Base-by-base conservation (phyloP, 1,139 yeast species). In the Debaryomyces nepalensis region DNA sequence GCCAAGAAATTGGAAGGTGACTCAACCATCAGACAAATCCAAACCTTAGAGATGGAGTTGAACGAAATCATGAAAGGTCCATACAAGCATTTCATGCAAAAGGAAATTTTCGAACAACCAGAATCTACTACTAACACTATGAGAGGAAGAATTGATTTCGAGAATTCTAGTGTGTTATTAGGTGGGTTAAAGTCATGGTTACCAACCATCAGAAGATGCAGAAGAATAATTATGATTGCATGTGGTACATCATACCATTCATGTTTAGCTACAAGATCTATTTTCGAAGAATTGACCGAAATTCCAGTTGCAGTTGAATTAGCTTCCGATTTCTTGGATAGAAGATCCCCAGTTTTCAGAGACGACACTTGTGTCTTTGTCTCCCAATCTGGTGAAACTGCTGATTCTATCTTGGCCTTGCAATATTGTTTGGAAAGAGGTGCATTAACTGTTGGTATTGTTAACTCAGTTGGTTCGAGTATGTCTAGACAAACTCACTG, bases 241-340 rank as follows among this genome's bases (percentile, higher is more conserved):
- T 95, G 99, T 72, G 99, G 99, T 71, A 95, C 99, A 5, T 93
- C 99, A 0, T 95, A 91, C 63, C 99, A 95, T 69, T 93, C 99
- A 15, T 95, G 99, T 75, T 73, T 95, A 62, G 99, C 99, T 19
- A 93, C 97, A 21, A 82, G 99, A 66, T 87, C 97, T 10, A 85
- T 90, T 51, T 91, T 95, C 63, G 99, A 95, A 69, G 99, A 95
- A 64, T 77, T 95, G 59, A 90, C 97, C 21, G 98, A 91, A 64
- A 88, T 93, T 49, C 99, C 99, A 7, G 97, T 93, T 9, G 77
- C 90, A 38, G 97, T 95, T 33, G 99, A 95, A 68, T 81, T 95
- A 59, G 99, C 99, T 14, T 90, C 98, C 7, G 99, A 95, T 69
- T 95, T 95, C 73, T 76, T 93, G 61, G 99, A 95, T 66, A 84